These are phyloP conservation scores for Neoascochyta sp. DNA, from an alignment of 2,329 filamentous ascomycete species.

Conservation along the genomic window DNA sequence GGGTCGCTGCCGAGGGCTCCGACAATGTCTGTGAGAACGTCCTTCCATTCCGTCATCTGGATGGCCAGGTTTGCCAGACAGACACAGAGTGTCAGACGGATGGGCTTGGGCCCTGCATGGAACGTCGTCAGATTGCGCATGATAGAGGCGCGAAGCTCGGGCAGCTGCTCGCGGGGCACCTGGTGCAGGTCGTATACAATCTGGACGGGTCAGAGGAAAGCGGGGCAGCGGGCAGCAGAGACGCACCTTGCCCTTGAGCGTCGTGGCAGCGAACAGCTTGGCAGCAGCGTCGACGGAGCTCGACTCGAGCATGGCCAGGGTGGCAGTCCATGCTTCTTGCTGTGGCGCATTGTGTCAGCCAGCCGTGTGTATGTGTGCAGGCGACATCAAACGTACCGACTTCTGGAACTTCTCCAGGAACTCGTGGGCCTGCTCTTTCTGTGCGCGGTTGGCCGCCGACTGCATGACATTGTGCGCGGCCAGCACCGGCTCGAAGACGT, in stretches of 20 bases:
- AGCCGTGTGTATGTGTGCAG: constrained; percentile 9
- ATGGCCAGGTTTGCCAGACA: constrained; percentile 93
- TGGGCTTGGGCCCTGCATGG: constrained; percentile 72
- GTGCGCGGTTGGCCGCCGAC: constrained; percentile 71
- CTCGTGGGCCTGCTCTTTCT: constrained; percentile 86
- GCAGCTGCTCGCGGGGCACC: constrained; percentile 70
- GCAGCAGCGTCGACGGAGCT: constrained; percentile 72
- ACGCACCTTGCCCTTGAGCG: constrained; percentile 91
- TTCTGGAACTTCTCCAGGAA: constrained; percentile 96
- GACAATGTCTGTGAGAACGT: constrained; percentile 80
- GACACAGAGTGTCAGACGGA: constrained; percentile 85
- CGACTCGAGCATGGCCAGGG: constrained; percentile 81
- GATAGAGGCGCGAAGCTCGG: constrained; percentile 77
- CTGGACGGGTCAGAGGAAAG: constrained; percentile 49
- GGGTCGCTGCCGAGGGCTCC: constrained; percentile 71
- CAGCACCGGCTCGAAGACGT: constrained; percentile 79
- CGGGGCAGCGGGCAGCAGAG: background rate
- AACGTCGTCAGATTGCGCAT: constrained; percentile 77
- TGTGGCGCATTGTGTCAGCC: constrained; percentile 42
- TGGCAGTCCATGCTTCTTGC: constrained; percentile 87
- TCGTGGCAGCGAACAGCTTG: constrained; percentile 93
- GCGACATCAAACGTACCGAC: constrained; percentile 63
- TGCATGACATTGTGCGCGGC: constrained; percentile 88
- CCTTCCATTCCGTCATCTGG: constrained; percentile 93
- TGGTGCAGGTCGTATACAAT: constrained; percentile 96